Evolutionary conservation across 768 basidiomycete genomes (phyloP), one percentile per base, ranked within the genome.

Genomic region (Boletus patriciae): DNA sequence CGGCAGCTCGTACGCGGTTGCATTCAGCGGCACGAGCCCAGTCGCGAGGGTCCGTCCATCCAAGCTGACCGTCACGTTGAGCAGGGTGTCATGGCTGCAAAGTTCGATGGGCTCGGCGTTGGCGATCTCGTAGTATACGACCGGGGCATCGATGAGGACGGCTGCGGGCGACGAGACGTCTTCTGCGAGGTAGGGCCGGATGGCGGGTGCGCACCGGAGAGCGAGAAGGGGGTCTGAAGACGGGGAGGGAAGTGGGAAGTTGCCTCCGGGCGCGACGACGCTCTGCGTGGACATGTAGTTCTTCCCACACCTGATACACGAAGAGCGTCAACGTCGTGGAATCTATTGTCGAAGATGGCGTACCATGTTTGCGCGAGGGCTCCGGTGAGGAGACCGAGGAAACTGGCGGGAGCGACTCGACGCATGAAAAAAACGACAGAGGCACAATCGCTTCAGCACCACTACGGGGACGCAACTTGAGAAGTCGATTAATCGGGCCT

Each of bases 101-200:
- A 76, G 64, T 15, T 67, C 66, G 36, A 85, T 78, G 11, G 78
- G 74, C 1, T 62, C 62, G 12, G 84, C 79, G 44, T 79, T 79
- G 25, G 74, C 66, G n/a, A 85, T 77, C 25, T 77, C 57, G 13
- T 74, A 73, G 62, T 77, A 77, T 1, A 78, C 78, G 36, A 87
- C 66, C 0, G 79, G 78, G 0, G 83, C 68, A 46, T 86, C 83
- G 41, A 86, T 71, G 38, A 86, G 70, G 50, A 86, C 74, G 16
- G 77, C 74, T 15, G 77, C 73, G 3, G 76, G 72, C 4, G 75
- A 74, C 23, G 63, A 62, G 27, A 71, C 70, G 58, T 85, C 84
- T 60, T 81, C 83, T 16, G 79, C 77, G 23, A 86, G 77, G 66
- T 84, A 87, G 2, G 85, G 85, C 7, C 79, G 76, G 23, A 85